Conservation (phyloP, 352 stramenopile species). For the Sclerospora graminicola region DNA sequence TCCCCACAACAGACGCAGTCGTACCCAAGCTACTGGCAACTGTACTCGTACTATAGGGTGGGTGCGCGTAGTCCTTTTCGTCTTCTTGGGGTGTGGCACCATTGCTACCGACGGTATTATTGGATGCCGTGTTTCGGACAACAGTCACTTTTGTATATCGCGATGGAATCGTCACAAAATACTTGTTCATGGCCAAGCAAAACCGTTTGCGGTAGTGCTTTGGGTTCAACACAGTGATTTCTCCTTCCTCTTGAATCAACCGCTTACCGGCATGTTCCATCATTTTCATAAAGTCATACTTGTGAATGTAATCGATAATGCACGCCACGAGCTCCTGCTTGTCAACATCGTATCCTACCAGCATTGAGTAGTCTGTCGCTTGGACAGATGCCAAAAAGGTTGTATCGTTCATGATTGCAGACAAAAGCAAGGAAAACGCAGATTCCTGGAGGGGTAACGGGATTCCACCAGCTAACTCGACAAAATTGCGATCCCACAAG, state of each 20-base stretch:
- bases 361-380: conserved; percentile 83
- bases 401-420: conserved; percentile 81
- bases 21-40: conserved; percentile 6
- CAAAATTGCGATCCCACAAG: conserved; percentile 83
- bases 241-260: conserved; percentile 82
- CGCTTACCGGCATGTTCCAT: conserved; percentile 82
- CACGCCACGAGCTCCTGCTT: conserved; percentile 81
- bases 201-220: conserved; percentile 84
- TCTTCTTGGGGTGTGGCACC: conserved; percentile 20
- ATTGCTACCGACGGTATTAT: conserved; percentile 12
- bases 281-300: conserved; percentile 88
- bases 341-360: conserved; percentile 79
- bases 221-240: conserved; percentile 82
- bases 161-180: conserved; percentile 82
- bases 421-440: conserved; percentile 66
- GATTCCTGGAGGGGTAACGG: conserved; percentile 77
- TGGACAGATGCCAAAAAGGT: conserved; percentile 76
- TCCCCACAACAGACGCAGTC: no score
- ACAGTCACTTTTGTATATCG: conserved; percentile 82
- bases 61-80: conserved; percentile 13
- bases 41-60: conserved; percentile 21
- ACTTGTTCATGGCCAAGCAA: conserved; percentile 82
- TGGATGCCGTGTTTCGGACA: conserved; percentile 27
- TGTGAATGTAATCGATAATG: conserved; percentile 88
- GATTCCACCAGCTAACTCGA: conserved; percentile 75